Conservation (phyloP, 169 alveolate species). For the Plasmodium malariae region DNA sequence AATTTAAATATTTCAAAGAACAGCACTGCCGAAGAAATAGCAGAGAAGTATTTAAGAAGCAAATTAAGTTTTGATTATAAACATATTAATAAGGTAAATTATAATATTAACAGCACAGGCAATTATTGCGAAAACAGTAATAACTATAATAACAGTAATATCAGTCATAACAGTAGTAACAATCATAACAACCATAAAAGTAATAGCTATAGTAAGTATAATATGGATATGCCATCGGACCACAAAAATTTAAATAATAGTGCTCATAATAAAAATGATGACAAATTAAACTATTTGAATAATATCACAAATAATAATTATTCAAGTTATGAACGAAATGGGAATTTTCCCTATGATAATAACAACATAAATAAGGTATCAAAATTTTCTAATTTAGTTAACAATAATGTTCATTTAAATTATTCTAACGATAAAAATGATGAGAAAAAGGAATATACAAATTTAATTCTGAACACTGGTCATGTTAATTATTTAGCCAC, state of each 20-base stretch:
- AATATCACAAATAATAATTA: constrained; percentile 10
- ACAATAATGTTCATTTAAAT: not conserved
- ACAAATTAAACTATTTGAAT: constrained; percentile 5
- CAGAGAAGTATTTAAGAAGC: constrained; percentile 69
- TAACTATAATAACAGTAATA: too few relatives aligned
- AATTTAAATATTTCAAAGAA: constrained; percentile 36
- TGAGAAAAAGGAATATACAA: constrained; percentile 26
- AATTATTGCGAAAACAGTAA: constrained; percentile 16
- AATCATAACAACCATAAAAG: not conserved
- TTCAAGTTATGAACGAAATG: constrained; percentile 12
- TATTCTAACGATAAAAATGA: constrained; percentile 11
- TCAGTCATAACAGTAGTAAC: not conserved
- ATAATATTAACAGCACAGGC: constrained; percentile 1
- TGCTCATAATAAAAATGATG: not conserved
- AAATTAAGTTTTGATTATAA: constrained; percentile 53
- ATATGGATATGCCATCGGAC: not conserved
- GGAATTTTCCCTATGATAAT: constrained; percentile 19
- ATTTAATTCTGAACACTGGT: constrained; percentile 7
- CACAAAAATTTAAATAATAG: not conserved
- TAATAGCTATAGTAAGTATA: not conserved
- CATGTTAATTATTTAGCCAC: not conserved
- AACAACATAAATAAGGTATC: constrained; percentile 17
- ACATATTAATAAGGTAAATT: constrained; percentile 18
- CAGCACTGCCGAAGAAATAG: constrained; percentile 74
- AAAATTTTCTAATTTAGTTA: not conserved